Evolutionary conservation across 345 rosid species (phyloP), one percentile per base, ranked within the genome.

Genomic region (Melastoma malabathricum): DNA sequence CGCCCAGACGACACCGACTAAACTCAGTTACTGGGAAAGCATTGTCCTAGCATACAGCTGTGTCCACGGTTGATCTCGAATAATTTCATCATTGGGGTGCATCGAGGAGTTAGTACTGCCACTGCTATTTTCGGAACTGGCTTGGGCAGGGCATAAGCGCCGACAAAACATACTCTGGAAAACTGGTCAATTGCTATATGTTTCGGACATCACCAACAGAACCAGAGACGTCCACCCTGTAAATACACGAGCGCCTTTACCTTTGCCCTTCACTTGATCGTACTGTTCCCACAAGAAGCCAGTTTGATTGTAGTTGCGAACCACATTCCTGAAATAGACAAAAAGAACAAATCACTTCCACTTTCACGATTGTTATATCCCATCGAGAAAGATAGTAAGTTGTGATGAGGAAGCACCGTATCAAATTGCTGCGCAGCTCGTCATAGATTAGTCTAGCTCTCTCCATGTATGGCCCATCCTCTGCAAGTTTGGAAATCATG

Each of bases 221-320:
- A 79, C 66, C 34, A 84, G 89, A 2, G 90, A 41, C 49, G 98
- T 80, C 95, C 96, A 92, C 44, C 96, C 93, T 13, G 96, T 84
- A 62, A 92, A 92, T 13, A 69, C 49, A 9, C 85, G 86, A 13
- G 81, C 68, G 20, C 95, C 88, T 62, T 84, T 77, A 46, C 96
- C 89, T 44, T 71, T 80, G 17, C 95, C 93, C 15, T 64, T 75
- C 68, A 51, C 69, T 72, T 87, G 96, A 58, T 79, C 88, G 54
- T 87, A 87, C 57, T 92, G 96, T 61, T 92, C 96, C 98, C 96
- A 92, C 47, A 84, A 60, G 59, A 68, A 87, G 41, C 98, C 95
- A 3, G 90, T 87, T 47, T 67, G 64, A 51, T 75, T 52, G 72
- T 87, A 87, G 72, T 84, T 92, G 41, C 56, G 60, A 51, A 84